Base-by-base conservation (phyloP, 2,329 filamentous ascomycete genomes). In the Aspergillus vadensis region DNA sequence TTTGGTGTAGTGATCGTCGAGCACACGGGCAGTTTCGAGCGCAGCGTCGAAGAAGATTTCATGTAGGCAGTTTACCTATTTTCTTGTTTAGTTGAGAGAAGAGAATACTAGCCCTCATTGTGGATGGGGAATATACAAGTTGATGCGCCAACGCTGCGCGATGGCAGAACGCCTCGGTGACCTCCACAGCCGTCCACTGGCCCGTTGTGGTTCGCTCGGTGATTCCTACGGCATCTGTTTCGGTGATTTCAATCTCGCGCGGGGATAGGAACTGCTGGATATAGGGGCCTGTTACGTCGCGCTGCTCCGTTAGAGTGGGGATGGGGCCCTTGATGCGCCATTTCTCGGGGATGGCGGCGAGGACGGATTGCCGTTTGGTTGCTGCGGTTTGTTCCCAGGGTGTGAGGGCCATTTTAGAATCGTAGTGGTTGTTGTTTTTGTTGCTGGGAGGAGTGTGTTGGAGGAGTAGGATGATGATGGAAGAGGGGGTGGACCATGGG, bases 181-280 rank as follows among this genome's bases (percentile, higher is more conserved):
- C 83, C 53, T 83, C 82, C 10, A 84, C 79, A 1, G 85, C 83
- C 7, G 76, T 83, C 86, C 86, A 88, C 62, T 68, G 64, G 2
- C 85, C 85, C 2, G 77, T 74, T 0, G 79, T 80, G 1, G 85
- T 86, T 48, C 82, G 82, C 52, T 81, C 75, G 0, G 83, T 81
- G 58, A 88, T 86, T 0, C 79, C 82, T 5, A 83, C 79, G 3
- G 85, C 84, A 68, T 85, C 82, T 5, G 82, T 83, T 66, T 87
- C 84, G 0, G 86, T 89, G 59, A 88, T 88, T 44, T 83, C 80
- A 12, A 88, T 76, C 66, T 88, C 86, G 43, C 77, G 70, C 19
- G 79, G 59, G 5, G 74, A 78, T 1, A 88, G 76, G 62, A 80
- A 88, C 56, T 86, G 80, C 30, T 84, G 81, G 47, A 87, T 81